Evolutionary conservation across 2,329 filamentous ascomycete genomes (phyloP).

Genomic region (Verticillium klebahnii): DNA sequence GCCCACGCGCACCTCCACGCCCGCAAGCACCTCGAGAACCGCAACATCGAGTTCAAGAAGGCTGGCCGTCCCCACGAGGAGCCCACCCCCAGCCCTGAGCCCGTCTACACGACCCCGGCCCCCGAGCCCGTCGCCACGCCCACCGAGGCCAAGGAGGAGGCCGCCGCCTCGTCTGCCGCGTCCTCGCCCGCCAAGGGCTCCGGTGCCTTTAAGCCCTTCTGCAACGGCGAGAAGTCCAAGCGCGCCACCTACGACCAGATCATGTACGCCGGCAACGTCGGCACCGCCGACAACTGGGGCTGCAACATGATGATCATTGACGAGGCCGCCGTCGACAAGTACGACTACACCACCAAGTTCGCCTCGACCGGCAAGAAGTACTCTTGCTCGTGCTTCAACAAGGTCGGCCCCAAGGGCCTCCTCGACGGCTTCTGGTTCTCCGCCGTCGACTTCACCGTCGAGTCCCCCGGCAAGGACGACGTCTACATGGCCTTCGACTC

Average conservation of each 20-base stretch:
- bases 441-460: constrained; percentile 36
- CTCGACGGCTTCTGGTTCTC: constrained; percentile 46
- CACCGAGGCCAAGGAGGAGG: constrained; percentile 20
- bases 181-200: constrained; percentile 29
- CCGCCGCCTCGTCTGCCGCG: constrained; percentile 27
- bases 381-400: constrained; percentile 44
- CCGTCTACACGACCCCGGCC: background rate
- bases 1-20: constrained; percentile 26
- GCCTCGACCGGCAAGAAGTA: constrained; percentile 28
- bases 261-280: constrained; percentile 42
- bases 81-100: constrained; percentile 6
- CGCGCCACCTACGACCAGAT: constrained; percentile 42
- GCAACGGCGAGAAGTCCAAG: constrained; percentile 32
- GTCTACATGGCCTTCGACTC: constrained; percentile 39
- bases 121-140: constrained; percentile 22
- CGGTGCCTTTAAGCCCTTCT: constrained; percentile 21
- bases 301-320: constrained; percentile 48
- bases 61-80: constrained; percentile 5
- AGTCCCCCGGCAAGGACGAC: constrained; percentile 18
- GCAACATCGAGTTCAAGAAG: constrained; percentile 1
- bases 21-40: constrained; percentile 10
- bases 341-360: constrained; percentile 40
- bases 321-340: constrained; percentile 27
- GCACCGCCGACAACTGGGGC: constrained; percentile 34
- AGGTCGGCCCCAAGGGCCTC: constrained; percentile 39